Base-by-base conservation (phyloP, 768 basidiomycete genomes). In the Trametes cingulata region DNA sequence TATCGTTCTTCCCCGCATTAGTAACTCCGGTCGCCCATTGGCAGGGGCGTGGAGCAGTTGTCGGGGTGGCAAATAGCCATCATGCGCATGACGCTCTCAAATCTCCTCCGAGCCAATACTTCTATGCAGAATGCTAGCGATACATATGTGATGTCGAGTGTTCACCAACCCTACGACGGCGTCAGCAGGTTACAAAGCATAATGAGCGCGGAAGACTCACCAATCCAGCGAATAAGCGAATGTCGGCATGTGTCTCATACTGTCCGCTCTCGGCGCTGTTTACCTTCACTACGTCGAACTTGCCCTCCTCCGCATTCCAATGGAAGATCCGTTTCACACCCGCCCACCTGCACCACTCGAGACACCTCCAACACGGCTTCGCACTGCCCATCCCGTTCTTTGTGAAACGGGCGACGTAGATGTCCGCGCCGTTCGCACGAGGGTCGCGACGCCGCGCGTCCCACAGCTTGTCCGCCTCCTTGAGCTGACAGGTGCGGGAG, bases 271-370 rank as follows among this genome's bases (percentile, higher is more conserved):
- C 67, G 19, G 71, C 70, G 39, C 74, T 74, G 55, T 79, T 77
- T 52, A 82, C 80, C 69, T 83, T 83, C 43, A 82, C 70, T 43
- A 81, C 74, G 2, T 75, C 75, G 45, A 78, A 77, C 55, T 66
- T 67, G 9, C 69, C 71, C 39, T 67, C 70, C 17, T 65, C 70
- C 7, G 67, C 71, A 54, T 82, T 76, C 78, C 81, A 83, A 61
- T 84, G 79, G 63, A 82, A 85, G 41, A 84, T 77, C 40, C 83
- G 77, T 70, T 78, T 82, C 59, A 85, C 77, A 0, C 82, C 82
- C 20, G 82, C 81, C 82, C 83, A 85, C 43, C 72, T 71, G 64
- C 81, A 84, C 82, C 81, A 85, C 55, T 80, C 77, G 33, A 85
- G 58, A 56, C 83, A 84, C 42, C 83, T 71, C 79, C 81, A 82